Evolutionary conservation across 306 rosid species (phyloP).

Genomic region (Gillenia trifoliata): DNA sequence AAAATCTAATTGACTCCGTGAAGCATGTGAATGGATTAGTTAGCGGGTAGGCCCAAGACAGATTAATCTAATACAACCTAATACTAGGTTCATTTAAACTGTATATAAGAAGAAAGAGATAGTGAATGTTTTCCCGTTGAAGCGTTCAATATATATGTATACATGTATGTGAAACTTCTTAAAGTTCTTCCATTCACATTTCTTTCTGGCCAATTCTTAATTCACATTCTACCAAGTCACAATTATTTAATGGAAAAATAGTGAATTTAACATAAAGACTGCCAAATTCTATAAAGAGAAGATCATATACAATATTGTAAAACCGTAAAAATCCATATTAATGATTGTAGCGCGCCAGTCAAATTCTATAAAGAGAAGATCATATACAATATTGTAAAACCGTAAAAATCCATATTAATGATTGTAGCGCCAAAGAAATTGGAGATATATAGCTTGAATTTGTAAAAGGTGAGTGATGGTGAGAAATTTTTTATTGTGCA

Average conservation of each 20-base stretch:
- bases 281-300: not conserved
- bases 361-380: not conserved
- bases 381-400: not conserved
- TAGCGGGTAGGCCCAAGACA: slow-evolving; percentile 1
- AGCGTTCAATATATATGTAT: too few species aligned
- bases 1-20: slow-evolving; percentile 11
- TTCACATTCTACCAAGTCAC: not conserved
- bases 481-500: too few species aligned
- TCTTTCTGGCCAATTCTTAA: not conserved
- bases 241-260: too few species aligned
- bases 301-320: too few species aligned
- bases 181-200: not conserved
- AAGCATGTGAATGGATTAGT: slow-evolving; percentile 12
- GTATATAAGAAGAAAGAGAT: not conserved
- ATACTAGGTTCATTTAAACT: slow-evolving; percentile 1
- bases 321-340: too few species aligned
- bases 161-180: not conserved
- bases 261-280: not conserved
- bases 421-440: not conserved
- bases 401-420: not conserved
- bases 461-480: not conserved
- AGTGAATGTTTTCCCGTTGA: not conserved
- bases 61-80: not conserved
- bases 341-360: too few species aligned
- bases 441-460: not conserved